Evolutionary conservation across 1,284 basidiomycete genomes (phyloP).

Genomic region (Schizophyllum commune): DNA sequence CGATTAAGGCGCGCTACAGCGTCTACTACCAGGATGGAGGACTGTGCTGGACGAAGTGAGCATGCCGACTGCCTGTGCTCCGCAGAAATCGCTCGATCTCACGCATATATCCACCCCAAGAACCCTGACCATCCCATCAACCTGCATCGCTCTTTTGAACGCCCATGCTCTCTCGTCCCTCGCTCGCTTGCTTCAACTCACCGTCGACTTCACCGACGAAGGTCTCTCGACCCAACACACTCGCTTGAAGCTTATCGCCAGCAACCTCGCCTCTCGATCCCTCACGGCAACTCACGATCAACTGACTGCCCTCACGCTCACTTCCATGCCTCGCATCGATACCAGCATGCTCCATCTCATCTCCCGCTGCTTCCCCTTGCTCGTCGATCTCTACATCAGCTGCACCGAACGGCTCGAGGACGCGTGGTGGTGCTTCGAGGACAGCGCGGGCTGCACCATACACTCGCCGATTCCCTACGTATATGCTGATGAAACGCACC

Average conservation of each 20-base stretch:
- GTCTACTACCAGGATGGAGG: too few species aligned
- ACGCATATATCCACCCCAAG: slow-evolving; percentile 19
- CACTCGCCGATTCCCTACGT: slow-evolving; percentile 57
- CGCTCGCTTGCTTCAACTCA: slow-evolving; percentile 24
- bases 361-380: slow-evolving; percentile 33
- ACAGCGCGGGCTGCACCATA: slow-evolving; percentile 41
- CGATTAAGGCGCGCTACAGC: too few species aligned
- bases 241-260: slow-evolving; percentile 23
- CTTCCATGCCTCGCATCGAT: slow-evolving; percentile 47
- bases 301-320: slow-evolving; percentile 39
- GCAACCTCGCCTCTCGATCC: slow-evolving; percentile 15
- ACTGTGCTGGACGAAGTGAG: too few species aligned
- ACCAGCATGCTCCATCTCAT: slow-evolving; percentile 36
- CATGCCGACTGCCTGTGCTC: too few species aligned
- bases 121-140: slow-evolving; percentile 15
- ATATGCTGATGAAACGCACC: slow-evolving; percentile 29
- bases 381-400: slow-evolving; percentile 43
- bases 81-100: too few species aligned
- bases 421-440: slow-evolving; percentile 58
- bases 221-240: slow-evolving; percentile 30
- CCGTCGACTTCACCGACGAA: slow-evolving; percentile 28
- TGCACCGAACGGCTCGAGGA: slow-evolving; percentile 54
- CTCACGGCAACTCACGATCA: slow-evolving; percentile 11
- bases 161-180: slow-evolving; percentile 16
- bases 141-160: slow-evolving; percentile 17